Evolutionary conservation across 208 protist genomes (phyloP).

Genomic region (Acanthamoeba healyi): DNA sequence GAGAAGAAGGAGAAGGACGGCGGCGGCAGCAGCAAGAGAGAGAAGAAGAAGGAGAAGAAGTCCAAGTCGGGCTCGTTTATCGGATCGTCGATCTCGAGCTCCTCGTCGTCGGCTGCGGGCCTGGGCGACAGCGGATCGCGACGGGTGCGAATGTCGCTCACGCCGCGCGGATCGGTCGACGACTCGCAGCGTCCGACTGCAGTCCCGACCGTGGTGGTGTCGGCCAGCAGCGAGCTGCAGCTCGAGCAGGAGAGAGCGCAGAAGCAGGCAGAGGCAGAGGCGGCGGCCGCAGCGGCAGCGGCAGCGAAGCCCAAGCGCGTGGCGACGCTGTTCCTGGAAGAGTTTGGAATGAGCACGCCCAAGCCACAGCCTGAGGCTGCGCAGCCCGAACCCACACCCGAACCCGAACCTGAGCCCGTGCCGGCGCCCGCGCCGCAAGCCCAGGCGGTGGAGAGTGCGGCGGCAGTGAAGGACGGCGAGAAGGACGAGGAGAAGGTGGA

Average conservation of each 20-base stretch:
- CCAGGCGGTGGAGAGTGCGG: too few species aligned
- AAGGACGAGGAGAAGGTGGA: background rate
- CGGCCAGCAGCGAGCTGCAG: background rate
- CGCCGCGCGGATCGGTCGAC: background rate
- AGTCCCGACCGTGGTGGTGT: background rate
- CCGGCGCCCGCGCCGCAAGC: background rate
- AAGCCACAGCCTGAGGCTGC: background rate
- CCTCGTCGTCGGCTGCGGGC: background rate
- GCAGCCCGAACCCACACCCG: too few species aligned
- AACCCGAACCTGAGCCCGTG: too few species aligned
- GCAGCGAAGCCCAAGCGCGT: background rate
- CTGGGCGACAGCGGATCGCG: conserved; percentile 3
- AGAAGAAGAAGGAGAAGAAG: background rate
- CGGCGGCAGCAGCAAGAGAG: background rate
- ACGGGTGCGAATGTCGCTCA: background rate
- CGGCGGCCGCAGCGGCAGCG: background rate
- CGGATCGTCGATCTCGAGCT: background rate
- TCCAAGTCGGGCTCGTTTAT: background rate
- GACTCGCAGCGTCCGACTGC: background rate
- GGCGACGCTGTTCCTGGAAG: conserved; percentile 27
- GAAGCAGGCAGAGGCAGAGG: background rate
- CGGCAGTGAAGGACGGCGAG: background rate
- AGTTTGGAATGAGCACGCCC: conserved; percentile 4
- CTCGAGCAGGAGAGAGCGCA: background rate
- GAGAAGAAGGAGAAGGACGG: background rate